A percentile compares a stretch with the other conserved stretches of the same genome.
phyloP scores from a whole-genome alignment of 208 protist genomes.

The Acanthamoeba polyphaga region DNA sequence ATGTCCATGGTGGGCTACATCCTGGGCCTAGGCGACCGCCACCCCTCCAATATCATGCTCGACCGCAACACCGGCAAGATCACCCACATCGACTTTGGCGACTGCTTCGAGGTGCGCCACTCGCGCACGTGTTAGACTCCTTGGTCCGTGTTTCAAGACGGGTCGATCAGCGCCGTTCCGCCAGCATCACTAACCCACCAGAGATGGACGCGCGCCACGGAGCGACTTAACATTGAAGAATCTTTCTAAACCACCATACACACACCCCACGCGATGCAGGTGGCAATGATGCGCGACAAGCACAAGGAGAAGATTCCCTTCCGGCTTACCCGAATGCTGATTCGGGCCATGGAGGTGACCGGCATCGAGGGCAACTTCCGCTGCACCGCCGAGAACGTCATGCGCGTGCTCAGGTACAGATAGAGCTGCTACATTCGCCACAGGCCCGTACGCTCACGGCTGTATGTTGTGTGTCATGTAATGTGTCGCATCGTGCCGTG shows the following conservation, averaged over 20 bases:
- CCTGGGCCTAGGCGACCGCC: constrained; percentile 99
- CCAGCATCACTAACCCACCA: too few species aligned
- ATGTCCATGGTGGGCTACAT: constrained; percentile 99
- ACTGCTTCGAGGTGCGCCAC: constrained; percentile 99
- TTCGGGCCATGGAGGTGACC: constrained; percentile 97
- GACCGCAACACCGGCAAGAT: constrained; percentile 98
- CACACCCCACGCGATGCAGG: too few species aligned
- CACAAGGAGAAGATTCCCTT: constrained; percentile 99
- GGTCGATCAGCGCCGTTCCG: too few species aligned
- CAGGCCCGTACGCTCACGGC: not conserved
- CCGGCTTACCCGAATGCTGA: constrained; percentile 99
- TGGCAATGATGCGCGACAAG: constrained; percentile 98
- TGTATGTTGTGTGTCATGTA: too few species aligned
- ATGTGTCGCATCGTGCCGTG: not conserved
- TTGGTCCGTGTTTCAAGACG: constrained; percentile 36
- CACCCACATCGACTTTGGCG: constrained; percentile 99
- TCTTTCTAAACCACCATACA: too few species aligned
- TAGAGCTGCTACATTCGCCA: not conserved
- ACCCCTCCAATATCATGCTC: constrained; percentile 99
- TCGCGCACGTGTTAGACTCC: not conserved
- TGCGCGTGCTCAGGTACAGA: constrained; percentile 95
- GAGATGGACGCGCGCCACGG: too few species aligned
- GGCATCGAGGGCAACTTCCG: constrained; percentile 99
- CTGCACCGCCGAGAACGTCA: constrained; percentile 97
- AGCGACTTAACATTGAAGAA: too few species aligned